Evolutionary conservation across 257 asterid species (phyloP), one percentile per base, ranked within the genome.

Genomic region (Rehmannia glutinosa): DNA sequence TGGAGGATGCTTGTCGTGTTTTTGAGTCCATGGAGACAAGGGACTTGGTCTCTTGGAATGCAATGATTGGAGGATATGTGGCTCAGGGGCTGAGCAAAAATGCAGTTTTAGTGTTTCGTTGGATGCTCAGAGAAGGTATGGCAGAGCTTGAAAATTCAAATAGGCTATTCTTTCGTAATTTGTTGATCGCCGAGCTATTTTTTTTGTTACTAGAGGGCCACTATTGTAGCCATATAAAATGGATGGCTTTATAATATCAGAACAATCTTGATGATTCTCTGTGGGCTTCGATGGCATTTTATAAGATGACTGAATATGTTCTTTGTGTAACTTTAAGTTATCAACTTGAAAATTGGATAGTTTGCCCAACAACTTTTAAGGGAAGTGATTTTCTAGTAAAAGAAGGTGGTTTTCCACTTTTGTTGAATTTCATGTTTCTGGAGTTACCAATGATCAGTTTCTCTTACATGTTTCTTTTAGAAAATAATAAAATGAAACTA

Each of bases 21-120:
- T 86, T 86, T 27, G 70, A 68, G 42, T 75, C 66, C 41, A 83
- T 81, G 81, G 56, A 64, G 47, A 70, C 57, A 35, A 81, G 83
- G 70, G 92, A 86, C 66, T 76, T 79, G 74, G 84, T 83, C 9
- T 81, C 79, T 39, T 86, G 92, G 89, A 86, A 86, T 80, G 77
- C 76, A 23, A 72, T 86, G 86, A 78, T 84, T 62, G 82, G 81
- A 68, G 89, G 89, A 56, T 81, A 81, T 58, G 82, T 76, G 54
- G 73, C 76, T 36, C 82, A 59, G 67, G 81, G 81, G 35, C 60
- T 73, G 57, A 30, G 25, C 16, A 20, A 67, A 28, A 46, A 76
- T 55, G 84, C 86, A 3, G 41, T 78, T 70, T 38, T 30, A 16
- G 45, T 76, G 36, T 78, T 83, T 54, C 63, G 73, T 55, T 42